Evolutionary conservation across 768 basidiomycete genomes (phyloP).

Genomic region (Trametes coccinea): DNA sequence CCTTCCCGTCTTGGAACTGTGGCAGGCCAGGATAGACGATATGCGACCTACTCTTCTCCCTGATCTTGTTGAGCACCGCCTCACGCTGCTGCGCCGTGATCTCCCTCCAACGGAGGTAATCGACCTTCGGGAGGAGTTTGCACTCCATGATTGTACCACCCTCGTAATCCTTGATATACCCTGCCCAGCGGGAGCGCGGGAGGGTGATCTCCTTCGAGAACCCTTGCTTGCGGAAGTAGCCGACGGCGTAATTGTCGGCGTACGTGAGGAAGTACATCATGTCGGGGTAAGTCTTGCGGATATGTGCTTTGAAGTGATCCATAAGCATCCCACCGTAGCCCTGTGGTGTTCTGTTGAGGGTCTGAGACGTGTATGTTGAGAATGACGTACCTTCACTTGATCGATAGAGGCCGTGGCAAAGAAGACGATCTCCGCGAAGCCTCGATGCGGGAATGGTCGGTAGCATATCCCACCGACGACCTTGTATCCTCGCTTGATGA

Average conservation of each 20-base stretch:
- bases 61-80: conserved; percentile 86
- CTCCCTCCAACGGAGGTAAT: conserved; percentile 81
- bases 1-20: conserved; percentile 64
- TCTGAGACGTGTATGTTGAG: neutral
- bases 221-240: conserved; percentile 99
- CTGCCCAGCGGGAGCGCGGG: conserved; percentile 92
- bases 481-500: conserved; percentile 92
- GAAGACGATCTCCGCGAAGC: conserved; percentile 98
- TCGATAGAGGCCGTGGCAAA: conserved; percentile 96
- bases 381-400: conserved; percentile 83
- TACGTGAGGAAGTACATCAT: conserved; percentile 98
- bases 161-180: conserved; percentile 99
- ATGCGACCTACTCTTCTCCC: conserved; percentile 83
- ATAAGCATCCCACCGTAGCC: conserved; percentile 98
- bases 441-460: conserved; percentile 90
- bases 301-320: conserved; percentile 97
- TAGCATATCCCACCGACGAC: conserved; percentile 98
- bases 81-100: conserved; percentile 83
- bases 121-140: conserved; percentile 88
- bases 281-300: conserved; percentile 75
- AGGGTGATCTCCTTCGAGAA: conserved; percentile 97
- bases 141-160: conserved; percentile 99
- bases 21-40: conserved; percentile 79
- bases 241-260: conserved; percentile 98
- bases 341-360: conserved; percentile 40